Conservation (phyloP, 257 asterid genomes). For the Penstemon barbatus region DNA sequence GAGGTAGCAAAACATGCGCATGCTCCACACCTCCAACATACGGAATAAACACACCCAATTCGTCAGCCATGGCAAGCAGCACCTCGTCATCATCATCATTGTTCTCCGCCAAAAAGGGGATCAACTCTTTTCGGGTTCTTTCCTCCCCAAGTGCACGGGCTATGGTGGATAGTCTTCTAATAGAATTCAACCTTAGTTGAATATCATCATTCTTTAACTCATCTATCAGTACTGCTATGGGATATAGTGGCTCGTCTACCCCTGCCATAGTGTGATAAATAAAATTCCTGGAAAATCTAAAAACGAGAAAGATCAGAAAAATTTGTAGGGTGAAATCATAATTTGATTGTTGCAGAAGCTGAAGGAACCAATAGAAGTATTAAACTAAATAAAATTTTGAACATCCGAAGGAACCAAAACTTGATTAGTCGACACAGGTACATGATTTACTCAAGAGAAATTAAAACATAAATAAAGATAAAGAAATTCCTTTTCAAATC, state of each 20-base stretch:
- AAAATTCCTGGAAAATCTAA: no score
- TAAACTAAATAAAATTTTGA: no score
- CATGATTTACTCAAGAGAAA: no score
- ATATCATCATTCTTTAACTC: conserved; percentile 75
- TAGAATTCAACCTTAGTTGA: conserved; percentile 59
- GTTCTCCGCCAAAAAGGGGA: conserved; percentile 66
- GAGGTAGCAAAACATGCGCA: conserved; percentile 51
- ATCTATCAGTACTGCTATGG: conserved; percentile 67
- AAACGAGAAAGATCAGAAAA: no score
- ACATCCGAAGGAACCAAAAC: no score
- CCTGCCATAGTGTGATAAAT: conserved; percentile 16
- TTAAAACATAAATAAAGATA: no score
- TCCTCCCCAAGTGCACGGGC: conserved; percentile 83
- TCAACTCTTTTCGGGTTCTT: conserved; percentile 68
- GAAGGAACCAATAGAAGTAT: no score
- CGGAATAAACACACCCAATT: conserved; percentile 59
- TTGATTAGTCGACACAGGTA: no score
- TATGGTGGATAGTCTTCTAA: conserved; percentile 61
- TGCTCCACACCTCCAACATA: conserved; percentile 60
- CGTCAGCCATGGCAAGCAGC: conserved; percentile 55
- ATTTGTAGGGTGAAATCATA: no score
- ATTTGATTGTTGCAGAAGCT: no score
- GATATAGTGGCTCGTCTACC: conserved; percentile 51
- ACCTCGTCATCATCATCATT: conserved; percentile 62
- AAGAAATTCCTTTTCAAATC: no score